Evolutionary conservation across 306 rosid genomes (phyloP).

Genomic region (Prunus kanzakura): DNA sequence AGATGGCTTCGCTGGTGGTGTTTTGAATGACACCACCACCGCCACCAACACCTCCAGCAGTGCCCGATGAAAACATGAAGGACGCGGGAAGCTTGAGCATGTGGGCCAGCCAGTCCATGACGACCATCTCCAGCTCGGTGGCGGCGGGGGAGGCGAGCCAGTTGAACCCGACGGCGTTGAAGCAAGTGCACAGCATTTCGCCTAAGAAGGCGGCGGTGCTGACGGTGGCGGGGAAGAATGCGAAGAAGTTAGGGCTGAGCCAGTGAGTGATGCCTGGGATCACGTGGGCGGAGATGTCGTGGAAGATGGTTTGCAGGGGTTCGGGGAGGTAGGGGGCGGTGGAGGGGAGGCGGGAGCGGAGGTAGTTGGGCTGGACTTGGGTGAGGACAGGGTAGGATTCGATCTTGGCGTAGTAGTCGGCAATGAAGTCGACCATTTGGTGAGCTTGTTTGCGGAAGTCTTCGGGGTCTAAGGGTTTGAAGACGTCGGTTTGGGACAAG

Average conservation of each 20-base stretch:
- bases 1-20: slow-evolving; percentile 55
- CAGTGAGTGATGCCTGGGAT: slow-evolving; percentile 70
- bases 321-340: slow-evolving; percentile 46
- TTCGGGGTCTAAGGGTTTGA: slow-evolving; percentile 48
- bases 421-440: slow-evolving; percentile 57
- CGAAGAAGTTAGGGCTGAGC: slow-evolving; percentile 56
- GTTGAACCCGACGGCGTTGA: slow-evolving; percentile 57
- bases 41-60: slow-evolving; percentile 38
- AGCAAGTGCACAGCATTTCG: slow-evolving; percentile 51
- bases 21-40: slow-evolving; percentile 55
- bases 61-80: slow-evolving; percentile 37
- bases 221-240: slow-evolving; percentile 44
- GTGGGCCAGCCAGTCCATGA: slow-evolving; percentile 67
- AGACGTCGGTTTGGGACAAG: neutral
- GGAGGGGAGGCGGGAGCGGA: slow-evolving; percentile 29
- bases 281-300: slow-evolving; percentile 40
- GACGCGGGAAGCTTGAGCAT: slow-evolving; percentile 38
- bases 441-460: slow-evolving; percentile 60
- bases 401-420: slow-evolving; percentile 44
- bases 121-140: slow-evolving; percentile 57
- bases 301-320: slow-evolving; percentile 46
- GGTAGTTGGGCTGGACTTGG: slow-evolving; percentile 47
- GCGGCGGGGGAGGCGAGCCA: slow-evolving; percentile 67
- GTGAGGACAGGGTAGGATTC: slow-evolving; percentile 42
- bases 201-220: slow-evolving; percentile 62